Evolutionary conservation across 352 stramenopile genomes (phyloP), one percentile per base, ranked within the genome.

Genomic region (Pilasporangium apinafurcum): DNA sequence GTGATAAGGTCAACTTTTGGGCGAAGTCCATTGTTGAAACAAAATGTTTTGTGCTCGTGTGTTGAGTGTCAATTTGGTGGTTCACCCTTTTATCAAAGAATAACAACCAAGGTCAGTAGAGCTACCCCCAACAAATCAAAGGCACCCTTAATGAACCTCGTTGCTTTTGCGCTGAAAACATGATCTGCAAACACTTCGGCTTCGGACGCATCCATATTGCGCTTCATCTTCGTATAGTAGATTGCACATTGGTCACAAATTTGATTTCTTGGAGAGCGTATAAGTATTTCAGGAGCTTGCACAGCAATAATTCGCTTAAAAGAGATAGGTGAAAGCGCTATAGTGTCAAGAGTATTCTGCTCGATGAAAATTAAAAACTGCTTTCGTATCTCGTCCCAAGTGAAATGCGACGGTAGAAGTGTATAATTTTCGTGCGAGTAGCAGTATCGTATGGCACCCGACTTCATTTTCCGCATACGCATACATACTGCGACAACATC

Each of bases 11-110:
- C 0, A 62, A 37, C 5, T 58, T 65, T 17, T 65, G 51, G 0
- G 41, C 25, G 37, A 37, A 60, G 38, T 56, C 44, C 38, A 59
- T 54, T 1, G 38, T 44, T 17, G 54, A 18, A 0, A 54, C 38
- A 20, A 45, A 21, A 25, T 29, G 28, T 7, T 24, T 13, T 7
- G 14, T 29, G 14, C 4, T 18, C 3, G 42, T 24, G 10, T 2
- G 17, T 0, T 4, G 14, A 2, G 17, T 29, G 38, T 50, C 51
- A n/a, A 22, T 44, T 3, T 35, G 34, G 37, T 49, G 42, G 24
- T 40, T 24, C 4, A 5, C 34, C 3, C 38, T 53, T 30, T 7
- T 18, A 3, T 21, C 12, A 32, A 10, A 39, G 13, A 16, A 34
- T 5, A 22, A 16, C n/a, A 29, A 51, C n/a, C 14, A 45, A 34